Evolutionary conservation across 345 rosid species (phyloP).

Genomic region (Moricandia arvensis): DNA sequence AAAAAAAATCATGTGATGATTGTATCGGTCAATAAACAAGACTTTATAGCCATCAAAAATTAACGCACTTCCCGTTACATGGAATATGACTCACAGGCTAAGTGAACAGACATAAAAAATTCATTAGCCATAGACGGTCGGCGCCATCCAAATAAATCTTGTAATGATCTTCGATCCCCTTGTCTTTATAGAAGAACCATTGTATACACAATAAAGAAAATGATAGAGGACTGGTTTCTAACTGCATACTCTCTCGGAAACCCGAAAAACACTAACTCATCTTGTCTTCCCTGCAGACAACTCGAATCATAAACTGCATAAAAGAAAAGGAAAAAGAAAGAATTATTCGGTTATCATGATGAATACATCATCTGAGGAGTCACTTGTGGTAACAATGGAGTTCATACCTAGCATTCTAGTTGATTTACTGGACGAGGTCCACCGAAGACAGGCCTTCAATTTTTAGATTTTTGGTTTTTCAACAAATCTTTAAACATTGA

Average conservation of each 20-base stretch:
- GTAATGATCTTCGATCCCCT: slow-evolving; percentile 8
- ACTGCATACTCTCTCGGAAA: slow-evolving; percentile 14
- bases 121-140: too few species aligned
- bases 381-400: neutral
- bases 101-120: too few species aligned
- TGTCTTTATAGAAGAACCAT: slow-evolving; percentile 24
- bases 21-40: too few species aligned
- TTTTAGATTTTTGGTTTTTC: too few species aligned
- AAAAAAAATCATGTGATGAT: too few species aligned
- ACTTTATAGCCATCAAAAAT: too few species aligned
- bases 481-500: too few species aligned
- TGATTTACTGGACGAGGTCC: slow-evolving; percentile 47
- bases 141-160: slow-evolving; percentile 24
- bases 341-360: neutral
- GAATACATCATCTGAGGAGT: neutral
- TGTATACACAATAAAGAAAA: slow-evolving; percentile 13
- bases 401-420: slow-evolving; percentile 44
- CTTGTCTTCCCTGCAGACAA: slow-evolving; percentile 2
- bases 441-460: slow-evolving; percentile 89
- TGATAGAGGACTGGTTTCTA: neutral
- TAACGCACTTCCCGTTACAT: too few species aligned
- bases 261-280: slow-evolving; percentile 8
- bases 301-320: neutral
- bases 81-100: too few species aligned
- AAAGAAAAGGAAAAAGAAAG: neutral